phyloP scores from a whole-genome alignment of 202 grass and related monocot genomes.

The Schoenoplectus tabernaemontani region DNA sequence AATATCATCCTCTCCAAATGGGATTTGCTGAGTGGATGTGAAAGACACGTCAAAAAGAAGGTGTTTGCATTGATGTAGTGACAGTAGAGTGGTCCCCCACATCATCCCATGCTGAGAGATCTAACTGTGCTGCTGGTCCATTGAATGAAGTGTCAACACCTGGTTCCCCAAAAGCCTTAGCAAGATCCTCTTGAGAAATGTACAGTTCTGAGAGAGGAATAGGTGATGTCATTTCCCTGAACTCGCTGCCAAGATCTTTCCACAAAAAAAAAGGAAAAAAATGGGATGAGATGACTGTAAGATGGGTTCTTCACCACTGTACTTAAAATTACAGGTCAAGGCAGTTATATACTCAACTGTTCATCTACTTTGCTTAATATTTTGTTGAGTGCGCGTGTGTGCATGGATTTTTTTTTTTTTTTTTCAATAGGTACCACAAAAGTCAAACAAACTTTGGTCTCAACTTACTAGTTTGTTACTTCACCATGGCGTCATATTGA shows the following conservation, averaged over 20 bases:
- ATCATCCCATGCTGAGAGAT: conserved; percentile 35
- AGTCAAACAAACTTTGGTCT: not conserved
- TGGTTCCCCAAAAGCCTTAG: conserved; percentile 26
- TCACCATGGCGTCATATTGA: not conserved
- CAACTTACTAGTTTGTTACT: not conserved
- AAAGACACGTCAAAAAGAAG: conserved; percentile 24
- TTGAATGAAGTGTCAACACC: conserved; percentile 28
- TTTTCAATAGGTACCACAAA: not conserved
- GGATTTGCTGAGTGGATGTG: conserved; percentile 24
- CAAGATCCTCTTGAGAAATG: conserved; percentile 33
- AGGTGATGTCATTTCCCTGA: conserved; percentile 32
- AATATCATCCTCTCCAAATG: conserved; percentile 21
- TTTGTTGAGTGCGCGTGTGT: not conserved
- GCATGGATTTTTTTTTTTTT: not conserved
- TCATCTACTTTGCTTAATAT: not conserved
- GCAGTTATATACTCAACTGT: not conserved
- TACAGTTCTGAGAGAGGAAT: conserved; percentile 28
- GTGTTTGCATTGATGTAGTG: conserved; percentile 19
- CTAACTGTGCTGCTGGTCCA: conserved; percentile 28
- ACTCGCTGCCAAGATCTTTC: conserved; percentile 33
- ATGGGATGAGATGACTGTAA: not conserved
- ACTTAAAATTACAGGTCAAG: not conserved
- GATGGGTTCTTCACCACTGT: not conserved
- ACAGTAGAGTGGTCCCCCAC: conserved; percentile 25
- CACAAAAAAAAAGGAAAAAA: not conserved